Base-by-base conservation (phyloP, 495 filamentous ascomycete genomes). In the Penicillium dipodomyicola region DNA sequence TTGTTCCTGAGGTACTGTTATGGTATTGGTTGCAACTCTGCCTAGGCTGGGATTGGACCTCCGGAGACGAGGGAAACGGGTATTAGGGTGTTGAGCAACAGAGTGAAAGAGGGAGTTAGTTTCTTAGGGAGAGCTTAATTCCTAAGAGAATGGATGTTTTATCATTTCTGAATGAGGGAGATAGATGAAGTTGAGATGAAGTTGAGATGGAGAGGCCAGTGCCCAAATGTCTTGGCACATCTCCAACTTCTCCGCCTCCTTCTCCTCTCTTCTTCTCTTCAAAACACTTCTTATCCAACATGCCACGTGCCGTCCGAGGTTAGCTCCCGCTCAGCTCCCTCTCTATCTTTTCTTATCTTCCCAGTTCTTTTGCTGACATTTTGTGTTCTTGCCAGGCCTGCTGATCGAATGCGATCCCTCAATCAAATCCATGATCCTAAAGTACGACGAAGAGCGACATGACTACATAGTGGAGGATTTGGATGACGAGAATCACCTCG, bases 381-480 rank as follows among this genome's bases (percentile, higher is more conserved):
- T 7, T 45, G 2, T 11, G 3, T 27, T 1, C 14, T 47, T 14
- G 12, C 22, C 56, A 87, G 87, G 88, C 62, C 84, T 90, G 40
- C 77, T 92, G 52, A 82, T 92, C 61, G 81, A 88, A 68, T 90
- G 87, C 73, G 89, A 92, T 65, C 84, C 87, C 5, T 87, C 85
- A 43, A 88, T 90, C 72, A 89, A 88, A 68, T 84, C 87, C 39
- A 88, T 90, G 67, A 84, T 90, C 61, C 74, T 84, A 39, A 87
- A 87, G 57, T 88, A 90, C 72, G 85, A 90, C 60, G 75, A 79
- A 52, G 79, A 84, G 56, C 69, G 76, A 55, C 83, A 89, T 64
- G 86, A 87, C 59, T 88, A 86, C 66, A 88, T 90, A 53, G 81
- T 90, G 55, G 87, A 90, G 66, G 87, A 90, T 45, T 73, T 91